phyloP scores from a whole-genome alignment of 495 filamentous ascomycete genomes.

The Penicillium samsonianum region DNA sequence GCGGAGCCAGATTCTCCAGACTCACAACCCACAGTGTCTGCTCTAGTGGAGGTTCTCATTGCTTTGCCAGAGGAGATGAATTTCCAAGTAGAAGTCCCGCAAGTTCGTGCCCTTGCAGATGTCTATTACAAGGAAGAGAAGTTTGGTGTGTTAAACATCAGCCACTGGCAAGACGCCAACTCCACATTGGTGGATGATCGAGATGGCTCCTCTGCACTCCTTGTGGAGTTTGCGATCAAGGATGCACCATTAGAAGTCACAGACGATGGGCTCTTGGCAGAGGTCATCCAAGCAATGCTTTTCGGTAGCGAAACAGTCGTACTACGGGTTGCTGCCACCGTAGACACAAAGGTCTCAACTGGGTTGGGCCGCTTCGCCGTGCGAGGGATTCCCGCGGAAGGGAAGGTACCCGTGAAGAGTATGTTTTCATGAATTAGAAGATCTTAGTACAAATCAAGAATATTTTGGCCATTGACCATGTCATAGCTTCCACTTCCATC shows the following conservation, averaged over 20 bases:
- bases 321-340: slow-evolving; percentile 73
- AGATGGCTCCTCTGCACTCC: slow-evolving; percentile 56
- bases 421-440: slow-evolving; percentile 44
- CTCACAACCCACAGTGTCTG: slow-evolving; percentile 74
- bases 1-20: slow-evolving; percentile 75
- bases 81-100: slow-evolving; percentile 72
- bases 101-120: slow-evolving; percentile 72
- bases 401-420: slow-evolving; percentile 86
- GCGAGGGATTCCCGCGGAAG: slow-evolving; percentile 80
- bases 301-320: slow-evolving; percentile 66
- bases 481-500: slow-evolving; percentile 46
- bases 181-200: slow-evolving; percentile 66
- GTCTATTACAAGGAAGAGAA: slow-evolving; percentile 73
- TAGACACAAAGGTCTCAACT: slow-evolving; percentile 79
- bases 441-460: slow-evolving; percentile 23
- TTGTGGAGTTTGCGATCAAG: slow-evolving; percentile 71
- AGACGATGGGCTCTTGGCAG: slow-evolving; percentile 69
- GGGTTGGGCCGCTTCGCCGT: slow-evolving; percentile 76
- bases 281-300: slow-evolving; percentile 72
- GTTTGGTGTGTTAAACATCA: slow-evolving; percentile 74
- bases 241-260: slow-evolving; percentile 81
- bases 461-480: slow-evolving; percentile 20
- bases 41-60: slow-evolving; percentile 74
- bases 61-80: slow-evolving; percentile 82
- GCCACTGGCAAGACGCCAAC: slow-evolving; percentile 81